A percentile compares a stretch with the other conserved stretches of the same genome.
phyloP scores from a whole-genome alignment of 2,329 filamentous ascomycete species.

The Trichoderma oligosporum region DNA sequence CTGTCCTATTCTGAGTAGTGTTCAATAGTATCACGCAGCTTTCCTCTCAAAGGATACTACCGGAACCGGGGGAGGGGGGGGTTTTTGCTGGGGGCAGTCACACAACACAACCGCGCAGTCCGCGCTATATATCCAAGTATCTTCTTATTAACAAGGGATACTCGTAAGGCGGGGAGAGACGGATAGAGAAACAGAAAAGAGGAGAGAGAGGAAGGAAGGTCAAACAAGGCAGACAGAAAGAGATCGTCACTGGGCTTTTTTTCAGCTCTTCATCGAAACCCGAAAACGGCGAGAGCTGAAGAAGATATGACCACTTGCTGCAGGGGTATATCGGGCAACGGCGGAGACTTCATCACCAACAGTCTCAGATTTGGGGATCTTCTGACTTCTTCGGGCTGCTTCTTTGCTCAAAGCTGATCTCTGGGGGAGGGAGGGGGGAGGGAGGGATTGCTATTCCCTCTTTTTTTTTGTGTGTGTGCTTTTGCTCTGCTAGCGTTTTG shows the following conservation, averaged over 20 bases:
- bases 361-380: conserved; percentile 12
- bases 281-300: conserved; percentile 5
- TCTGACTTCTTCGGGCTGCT: conserved; percentile 4
- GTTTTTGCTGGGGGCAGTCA: neutral
- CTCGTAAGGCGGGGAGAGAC: conserved; percentile 1
- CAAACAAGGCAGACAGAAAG: conserved; percentile 7
- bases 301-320: conserved; percentile 10
- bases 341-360: conserved; percentile 17
- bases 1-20: no score
- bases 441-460: neutral
- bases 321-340: conserved; percentile 16
- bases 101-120: conserved; percentile 1
- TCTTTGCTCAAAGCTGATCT: neutral
- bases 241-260: conserved; percentile 3
- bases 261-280: neutral
- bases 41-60: neutral
- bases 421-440: no score
- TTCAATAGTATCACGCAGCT: conserved; percentile 9
- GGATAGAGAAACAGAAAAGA: neutral
- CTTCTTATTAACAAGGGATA: conserved; percentile 3
- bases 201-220: neutral
- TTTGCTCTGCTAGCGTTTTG: neutral
- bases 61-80: neutral
- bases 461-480: neutral
- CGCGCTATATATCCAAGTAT: neutral